Conservation (phyloP, 805 yeast species). For the Scheffersomyces ergatensis region DNA sequence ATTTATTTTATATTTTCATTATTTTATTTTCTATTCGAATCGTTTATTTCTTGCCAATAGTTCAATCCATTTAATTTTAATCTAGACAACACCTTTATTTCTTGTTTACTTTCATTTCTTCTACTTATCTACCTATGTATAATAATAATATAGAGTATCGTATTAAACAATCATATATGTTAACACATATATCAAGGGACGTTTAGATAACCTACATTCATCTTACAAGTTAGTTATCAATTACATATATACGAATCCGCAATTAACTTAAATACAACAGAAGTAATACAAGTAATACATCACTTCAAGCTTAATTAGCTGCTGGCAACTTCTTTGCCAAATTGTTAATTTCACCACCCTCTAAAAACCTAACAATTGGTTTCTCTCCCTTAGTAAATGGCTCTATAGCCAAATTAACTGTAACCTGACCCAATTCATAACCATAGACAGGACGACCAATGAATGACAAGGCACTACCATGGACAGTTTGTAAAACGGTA, state of each 20-base stretch:
- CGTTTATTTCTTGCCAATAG: neutral
- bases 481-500: conserved; percentile 23
- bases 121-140: too few species aligned
- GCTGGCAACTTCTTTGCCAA: conserved; percentile 14
- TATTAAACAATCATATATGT: too few species aligned
- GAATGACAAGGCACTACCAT: conserved; percentile 11
- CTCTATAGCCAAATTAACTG: conserved; percentile 36
- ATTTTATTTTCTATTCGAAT: neutral
- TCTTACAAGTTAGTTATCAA: too few species aligned
- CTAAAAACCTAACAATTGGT: conserved; percentile 20
- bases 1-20: neutral
- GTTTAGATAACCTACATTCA: too few species aligned
- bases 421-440: conserved; percentile 64
- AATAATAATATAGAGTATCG: too few species aligned
- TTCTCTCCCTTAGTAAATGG: conserved; percentile 10
- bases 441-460: conserved; percentile 50
- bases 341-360: conserved; percentile 15
- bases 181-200: too few species aligned
- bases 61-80: neutral
- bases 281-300: too few species aligned
- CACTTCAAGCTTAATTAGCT: too few species aligned
- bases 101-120: too few species aligned
- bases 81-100: too few species aligned
- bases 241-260: too few species aligned
- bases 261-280: too few species aligned